Base-by-base conservation (phyloP, 148 eudicot species). In the Rhododendron williamsianum region DNA sequence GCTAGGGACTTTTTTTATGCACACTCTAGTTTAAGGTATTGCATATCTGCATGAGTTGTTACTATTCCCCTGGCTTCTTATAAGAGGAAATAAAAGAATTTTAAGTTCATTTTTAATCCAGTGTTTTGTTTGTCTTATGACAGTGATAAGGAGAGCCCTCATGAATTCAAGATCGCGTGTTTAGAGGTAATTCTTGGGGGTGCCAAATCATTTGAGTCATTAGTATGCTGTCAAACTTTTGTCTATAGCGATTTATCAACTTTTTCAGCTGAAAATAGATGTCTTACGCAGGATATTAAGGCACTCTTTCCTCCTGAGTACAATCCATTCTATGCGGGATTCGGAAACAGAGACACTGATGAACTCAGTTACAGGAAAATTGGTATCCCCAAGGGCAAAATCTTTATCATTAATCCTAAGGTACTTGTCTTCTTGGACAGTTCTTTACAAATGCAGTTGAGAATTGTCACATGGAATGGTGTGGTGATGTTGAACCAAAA, bases 111-210 rank as follows among this genome's bases (percentile, higher is more conserved):
- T 49, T 74, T 51, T 51, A 21, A 74, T 84, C 54, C 9, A 49
- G 56, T 85, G 30, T 67, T 84, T 76, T 13, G 38, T 60, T 4
- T 46, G 45, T 82, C 16, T n/a, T 78, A 80, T 88, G 90, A 87
- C 96, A 97, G 99, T 97, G 46, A 97, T 97, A 89, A 91, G 98
- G 91, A 91, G 99, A 94, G 98, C 99, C 99, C 99, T 87, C 99
- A 97, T 82, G 98, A 97, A 85, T 97, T 97, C 94, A 97, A 97
- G 92, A 97, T 97, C 43, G 99, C 99, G 10, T 97, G 99, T 89
- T 92, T 97, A 87, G 98, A 97, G 98, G 99, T 97, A 91, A 86
- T 56, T 72, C 48, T 79, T 41, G 41, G 15, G 41, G 49, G n/a
- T 58, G 56, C 83, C 38, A 76, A 60, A 36, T 63, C 73, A 76